phyloP scores from a whole-genome alignment of 2,329 filamentous ascomycete genomes.

The Botrytis sinoallii region DNA sequence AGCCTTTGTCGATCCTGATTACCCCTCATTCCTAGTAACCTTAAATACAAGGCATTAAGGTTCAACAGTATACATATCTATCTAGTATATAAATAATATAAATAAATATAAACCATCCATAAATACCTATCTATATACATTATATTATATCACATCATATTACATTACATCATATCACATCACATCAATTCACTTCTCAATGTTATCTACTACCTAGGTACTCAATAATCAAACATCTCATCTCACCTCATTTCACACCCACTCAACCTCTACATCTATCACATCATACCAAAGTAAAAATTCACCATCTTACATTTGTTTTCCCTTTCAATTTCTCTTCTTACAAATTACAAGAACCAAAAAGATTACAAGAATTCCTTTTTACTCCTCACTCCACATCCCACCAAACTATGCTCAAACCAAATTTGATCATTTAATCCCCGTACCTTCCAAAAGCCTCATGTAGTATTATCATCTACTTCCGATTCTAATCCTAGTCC shows the following conservation, averaged over 20 bases:
- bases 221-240: too few species aligned
- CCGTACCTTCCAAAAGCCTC: background rate
- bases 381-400: background rate
- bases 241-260: background rate
- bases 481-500: background rate
- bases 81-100: too few species aligned
- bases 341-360: background rate
- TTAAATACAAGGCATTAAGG: too few species aligned
- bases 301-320: background rate
- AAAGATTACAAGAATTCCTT: background rate
- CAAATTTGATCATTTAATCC: background rate
- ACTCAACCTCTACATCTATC: background rate
- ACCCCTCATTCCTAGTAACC: too few species aligned
- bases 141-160: too few species aligned
- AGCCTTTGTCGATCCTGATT: too few species aligned
- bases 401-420: background rate
- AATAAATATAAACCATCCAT: too few species aligned
- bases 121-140: too few species aligned
- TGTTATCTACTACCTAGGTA: too few species aligned
- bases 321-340: background rate
- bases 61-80: too few species aligned
- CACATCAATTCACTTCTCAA: too few species aligned
- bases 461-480: background rate
- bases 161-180: too few species aligned
- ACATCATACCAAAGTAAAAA: background rate